phyloP scores from a whole-genome alignment of 192 early-diverging fungal genomes.

The Coemansia reversa region DNA sequence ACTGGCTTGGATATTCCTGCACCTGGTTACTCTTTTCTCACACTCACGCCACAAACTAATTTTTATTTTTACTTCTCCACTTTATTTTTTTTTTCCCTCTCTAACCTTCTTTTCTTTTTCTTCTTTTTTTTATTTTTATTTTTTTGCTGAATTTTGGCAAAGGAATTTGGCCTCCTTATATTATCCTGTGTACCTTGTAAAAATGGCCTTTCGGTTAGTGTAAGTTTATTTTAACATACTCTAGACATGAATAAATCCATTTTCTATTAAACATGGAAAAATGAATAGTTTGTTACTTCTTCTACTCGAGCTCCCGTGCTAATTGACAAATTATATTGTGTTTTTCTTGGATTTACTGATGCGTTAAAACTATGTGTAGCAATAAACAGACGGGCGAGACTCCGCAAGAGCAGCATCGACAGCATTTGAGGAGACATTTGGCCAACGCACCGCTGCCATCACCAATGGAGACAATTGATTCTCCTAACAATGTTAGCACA shows the following conservation, averaged over 20 bases:
- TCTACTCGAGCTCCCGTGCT: too few species aligned
- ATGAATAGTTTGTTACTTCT: too few species aligned
- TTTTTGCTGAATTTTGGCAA: too few species aligned
- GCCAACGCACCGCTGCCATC: conserved; percentile 18
- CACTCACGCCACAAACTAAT: too few species aligned
- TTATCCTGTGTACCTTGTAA: neutral
- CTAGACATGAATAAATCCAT: too few species aligned
- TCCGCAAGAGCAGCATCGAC: conserved; percentile 10
- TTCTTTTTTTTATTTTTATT: neutral
- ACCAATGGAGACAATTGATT: conserved; percentile 20
- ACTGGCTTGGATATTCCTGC: too few species aligned
- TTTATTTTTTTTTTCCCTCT: conserved; percentile 3
- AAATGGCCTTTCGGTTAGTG: conserved; percentile 16
- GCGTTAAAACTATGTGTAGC: too few species aligned
- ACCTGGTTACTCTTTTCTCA: too few species aligned
- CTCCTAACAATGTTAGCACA: neutral
- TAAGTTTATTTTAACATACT: neutral
- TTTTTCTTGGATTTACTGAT: too few species aligned
- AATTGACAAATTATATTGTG: too few species aligned
- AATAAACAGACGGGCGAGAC: conserved; percentile 1
- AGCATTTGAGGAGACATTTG: neutral
- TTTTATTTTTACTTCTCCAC: neutral
- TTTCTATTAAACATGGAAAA: too few species aligned
- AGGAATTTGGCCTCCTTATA: neutral
- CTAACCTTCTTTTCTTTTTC: conserved; percentile 5